These are phyloP conservation scores for Cyanophora paradoxa DNA, from an alignment of 78 protist species.

Conservation along the genomic window DNA sequence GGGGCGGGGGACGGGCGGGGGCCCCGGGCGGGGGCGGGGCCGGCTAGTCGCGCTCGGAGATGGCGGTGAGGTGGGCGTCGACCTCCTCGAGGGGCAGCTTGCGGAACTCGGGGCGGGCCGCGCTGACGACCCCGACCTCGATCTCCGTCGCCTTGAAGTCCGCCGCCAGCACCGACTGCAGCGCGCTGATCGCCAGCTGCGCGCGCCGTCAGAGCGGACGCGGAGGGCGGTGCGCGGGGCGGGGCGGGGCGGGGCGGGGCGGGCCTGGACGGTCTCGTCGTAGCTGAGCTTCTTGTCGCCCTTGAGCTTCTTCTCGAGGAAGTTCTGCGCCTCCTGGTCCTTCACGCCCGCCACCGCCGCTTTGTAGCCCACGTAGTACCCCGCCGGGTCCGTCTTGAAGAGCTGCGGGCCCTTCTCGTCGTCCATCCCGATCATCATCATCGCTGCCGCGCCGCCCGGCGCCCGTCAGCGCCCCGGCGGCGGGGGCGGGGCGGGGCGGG, in stretches of 20 bases:
- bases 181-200: conserved; percentile 82
- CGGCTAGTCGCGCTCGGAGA: conserved; percentile 83
- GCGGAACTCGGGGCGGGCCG: conserved; percentile 43
- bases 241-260: too few species aligned
- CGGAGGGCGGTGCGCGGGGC: too few species aligned
- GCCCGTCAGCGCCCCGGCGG: too few species aligned
- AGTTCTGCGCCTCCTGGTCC: conserved; percentile 87
- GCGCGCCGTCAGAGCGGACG: not conserved
- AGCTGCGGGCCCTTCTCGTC: conserved; percentile 83
- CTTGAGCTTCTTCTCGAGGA: conserved; percentile 91
- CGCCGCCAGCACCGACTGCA: conserved; percentile 69
- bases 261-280: conserved; percentile 66
- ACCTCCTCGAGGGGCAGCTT: conserved; percentile 55
- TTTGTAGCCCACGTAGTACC: conserved; percentile 45
- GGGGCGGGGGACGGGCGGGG: too few species aligned
- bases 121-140: conserved; percentile 75
- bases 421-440: conserved; percentile 82
- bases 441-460: too few species aligned
- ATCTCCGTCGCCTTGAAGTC: conserved; percentile 85
- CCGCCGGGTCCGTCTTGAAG: conserved; percentile 87
- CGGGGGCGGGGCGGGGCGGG: too few species aligned
- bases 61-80: conserved; percentile 71
- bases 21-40: too few species aligned
- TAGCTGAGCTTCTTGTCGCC: conserved; percentile 43
- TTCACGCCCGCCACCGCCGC: conserved; percentile 87